phyloP scores from a whole-genome alignment of 129 eudicot genomes.

The Apium graveolens region DNA sequence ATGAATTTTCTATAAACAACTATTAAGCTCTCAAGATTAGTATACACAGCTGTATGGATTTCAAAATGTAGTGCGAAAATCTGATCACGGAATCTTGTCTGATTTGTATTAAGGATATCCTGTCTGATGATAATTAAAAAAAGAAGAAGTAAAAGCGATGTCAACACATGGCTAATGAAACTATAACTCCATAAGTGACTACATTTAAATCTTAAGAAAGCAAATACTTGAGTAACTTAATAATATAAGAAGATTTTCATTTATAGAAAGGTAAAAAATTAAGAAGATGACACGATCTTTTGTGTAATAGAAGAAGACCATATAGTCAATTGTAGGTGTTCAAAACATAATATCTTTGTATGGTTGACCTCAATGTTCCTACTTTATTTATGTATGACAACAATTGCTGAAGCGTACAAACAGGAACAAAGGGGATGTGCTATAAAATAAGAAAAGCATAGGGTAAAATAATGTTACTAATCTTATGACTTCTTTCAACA shows the following conservation, averaged over 20 bases:
- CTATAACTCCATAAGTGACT: background rate
- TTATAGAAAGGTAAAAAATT: background rate
- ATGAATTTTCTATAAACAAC: conserved; percentile 7
- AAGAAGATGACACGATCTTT: background rate
- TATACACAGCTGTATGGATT: background rate
- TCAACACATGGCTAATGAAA: background rate
- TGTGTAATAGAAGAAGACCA: background rate
- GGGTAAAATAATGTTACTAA: background rate
- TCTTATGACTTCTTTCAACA: background rate
- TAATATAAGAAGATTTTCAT: background rate
- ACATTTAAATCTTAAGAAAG: background rate
- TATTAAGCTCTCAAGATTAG: background rate
- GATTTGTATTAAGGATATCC: background rate
- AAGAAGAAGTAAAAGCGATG: background rate
- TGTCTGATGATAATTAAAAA: background rate
- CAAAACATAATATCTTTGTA: background rate
- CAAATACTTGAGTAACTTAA: background rate
- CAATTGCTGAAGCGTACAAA: background rate
- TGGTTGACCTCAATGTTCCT: background rate
- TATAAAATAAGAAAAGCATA: background rate
- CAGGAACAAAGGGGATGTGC: background rate
- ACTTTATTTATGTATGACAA: background rate
- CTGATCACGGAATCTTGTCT: background rate
- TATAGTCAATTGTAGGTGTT: background rate
- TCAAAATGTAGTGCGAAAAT: background rate